Base-by-base conservation (phyloP, 495 filamentous ascomycete genomes). In the Xylaria flabelliformis region DNA sequence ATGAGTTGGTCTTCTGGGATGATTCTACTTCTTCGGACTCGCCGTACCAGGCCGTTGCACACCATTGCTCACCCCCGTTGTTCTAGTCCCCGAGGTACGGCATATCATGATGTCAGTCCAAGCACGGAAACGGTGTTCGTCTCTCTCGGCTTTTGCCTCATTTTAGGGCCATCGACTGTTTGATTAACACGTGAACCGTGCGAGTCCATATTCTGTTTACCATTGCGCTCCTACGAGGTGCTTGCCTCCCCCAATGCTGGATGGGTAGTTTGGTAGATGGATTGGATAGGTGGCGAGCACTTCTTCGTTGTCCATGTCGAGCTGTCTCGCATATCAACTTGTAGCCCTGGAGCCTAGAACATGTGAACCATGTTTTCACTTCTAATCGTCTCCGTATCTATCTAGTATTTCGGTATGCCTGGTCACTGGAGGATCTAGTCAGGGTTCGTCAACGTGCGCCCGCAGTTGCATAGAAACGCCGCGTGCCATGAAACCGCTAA, bases 121-220 rank as follows among this genome's bases (percentile, higher is more conserved):
- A 39, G 39, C n/a, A 13, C 34, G 39, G 62, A 12, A n/a, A 39
- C 53, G 62, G 48, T n/a, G 50, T 41, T 61, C 50, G 36, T 56
- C 51, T 56, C 50, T 66, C 63, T 39, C 61, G 41, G 46, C 21
- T 50, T 58, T 65, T 48, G 69, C 61, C 61, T 71, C 62, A 48
- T 59, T 66, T 46, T 13, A 29, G 5, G 50, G 36, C 69, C 63
- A 55, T 61, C 41, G 34, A 17, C 44, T 24, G 70, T 72, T 72
- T 72, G 70, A 72, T 72, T 72, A 29, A 51, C 70, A 67, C 59
- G 63, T 56, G 70, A 66, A 67, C 62, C 70, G 63, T 67, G 70
- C 41, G 53, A 72, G 63, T 7, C 26, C 26, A 50, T 19, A 21
- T 64, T 39, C 39, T 36, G 58, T 63, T 39, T 55, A n/a, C 26